Evolutionary conservation across 306 rosid species (phyloP).

Genomic region (Oxytropis ochrocephala): DNA sequence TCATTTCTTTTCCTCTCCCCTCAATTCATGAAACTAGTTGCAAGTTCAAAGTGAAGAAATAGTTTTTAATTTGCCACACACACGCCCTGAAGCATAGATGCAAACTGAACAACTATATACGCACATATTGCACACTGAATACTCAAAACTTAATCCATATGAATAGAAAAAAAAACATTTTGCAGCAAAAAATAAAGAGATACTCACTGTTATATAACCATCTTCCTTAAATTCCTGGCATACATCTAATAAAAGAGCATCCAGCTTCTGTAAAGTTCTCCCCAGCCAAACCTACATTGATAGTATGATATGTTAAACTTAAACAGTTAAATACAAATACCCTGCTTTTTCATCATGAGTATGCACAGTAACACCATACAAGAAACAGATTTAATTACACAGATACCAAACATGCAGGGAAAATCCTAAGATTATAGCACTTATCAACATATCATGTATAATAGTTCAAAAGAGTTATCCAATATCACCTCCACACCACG

Average conservation of each 20-base stretch:
- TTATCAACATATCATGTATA: conserved; percentile 8
- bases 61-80: background rate
- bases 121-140: conserved; percentile 13
- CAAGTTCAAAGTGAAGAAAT: conserved; percentile 4
- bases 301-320: background rate
- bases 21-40: conserved; percentile 10
- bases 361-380: background rate
- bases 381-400: background rate
- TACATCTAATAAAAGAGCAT: conserved; percentile 86
- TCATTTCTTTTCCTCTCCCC: background rate
- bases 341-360: background rate
- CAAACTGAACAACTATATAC: background rate
- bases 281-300: conserved; percentile 82
- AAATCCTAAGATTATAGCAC: background rate
- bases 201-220: conserved; percentile 75
- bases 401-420: background rate
- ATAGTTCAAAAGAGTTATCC: conserved; percentile 14
- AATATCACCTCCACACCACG: conserved; percentile 80
- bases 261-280: conserved; percentile 86
- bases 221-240: conserved; percentile 94
- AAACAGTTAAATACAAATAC: conserved; percentile 19
- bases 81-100: background rate
- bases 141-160: conserved; percentile 7
- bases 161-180: conserved; percentile 14
- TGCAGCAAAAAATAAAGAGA: conserved; percentile 15